These are phyloP conservation scores for Austropuccinia psidii DNA, from an alignment of 1,284 basidiomycete genomes.

Conservation along the genomic window DNA sequence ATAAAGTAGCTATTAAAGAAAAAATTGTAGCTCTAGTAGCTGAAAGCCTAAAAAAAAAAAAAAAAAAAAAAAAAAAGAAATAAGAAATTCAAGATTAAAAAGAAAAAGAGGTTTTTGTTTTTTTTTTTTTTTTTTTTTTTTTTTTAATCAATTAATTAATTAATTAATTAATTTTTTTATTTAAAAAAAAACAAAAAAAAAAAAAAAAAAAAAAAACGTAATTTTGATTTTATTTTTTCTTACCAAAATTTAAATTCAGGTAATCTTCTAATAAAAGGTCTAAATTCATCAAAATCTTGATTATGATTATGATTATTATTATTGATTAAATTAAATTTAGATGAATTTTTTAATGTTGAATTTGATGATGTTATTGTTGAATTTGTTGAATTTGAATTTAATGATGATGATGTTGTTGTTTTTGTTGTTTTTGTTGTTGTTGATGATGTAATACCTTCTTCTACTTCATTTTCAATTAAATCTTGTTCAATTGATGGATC, in stretches of 20 bases:
- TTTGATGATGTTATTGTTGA: conserved; percentile 39
- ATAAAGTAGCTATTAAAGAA: conserved; percentile 70
- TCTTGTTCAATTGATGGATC: conserved; percentile 93
- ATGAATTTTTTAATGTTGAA: conserved; percentile 36
- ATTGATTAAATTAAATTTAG: conserved; percentile 45
- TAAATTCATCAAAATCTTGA: conserved; percentile 74
- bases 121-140: no score
- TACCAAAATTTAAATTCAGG: conserved; percentile 96
- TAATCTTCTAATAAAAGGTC: conserved; percentile 88
- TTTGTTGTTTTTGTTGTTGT: conserved; percentile 47
- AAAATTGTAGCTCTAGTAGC: conserved; percentile 79
- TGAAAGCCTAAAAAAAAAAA: conserved; percentile 64
- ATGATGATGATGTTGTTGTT: no score
- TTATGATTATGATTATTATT: conserved; percentile 47
- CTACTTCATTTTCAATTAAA: conserved; percentile 84
- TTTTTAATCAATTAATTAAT: no score
- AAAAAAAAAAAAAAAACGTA: neutral
- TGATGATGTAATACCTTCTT: conserved; percentile 70
- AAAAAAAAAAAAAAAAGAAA: neutral
- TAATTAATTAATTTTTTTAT: no score
- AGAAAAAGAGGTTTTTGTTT: no score
- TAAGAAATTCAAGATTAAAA: no score
- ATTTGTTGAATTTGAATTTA: neutral
- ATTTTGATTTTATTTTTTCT: conserved; percentile 44
- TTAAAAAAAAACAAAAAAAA: conserved; percentile 49